Conservation (phyloP, 1,284 basidiomycete genomes). For the Rhodotorula glutinis region DNA sequence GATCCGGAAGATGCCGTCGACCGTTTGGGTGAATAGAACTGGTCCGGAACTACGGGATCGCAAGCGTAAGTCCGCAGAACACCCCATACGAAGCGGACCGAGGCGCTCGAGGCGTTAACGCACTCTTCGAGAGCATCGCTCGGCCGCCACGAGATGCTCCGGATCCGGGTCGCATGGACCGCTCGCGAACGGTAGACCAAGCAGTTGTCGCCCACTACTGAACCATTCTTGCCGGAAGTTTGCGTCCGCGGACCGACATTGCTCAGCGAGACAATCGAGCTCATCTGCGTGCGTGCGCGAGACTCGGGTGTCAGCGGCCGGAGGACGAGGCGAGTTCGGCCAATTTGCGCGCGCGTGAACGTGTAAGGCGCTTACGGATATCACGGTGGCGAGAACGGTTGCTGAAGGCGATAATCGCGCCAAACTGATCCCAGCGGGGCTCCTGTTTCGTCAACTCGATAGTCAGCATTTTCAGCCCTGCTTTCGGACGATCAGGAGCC, state of each 20-base stretch:
- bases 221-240: no score
- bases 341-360: no score
- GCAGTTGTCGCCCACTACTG: not conserved
- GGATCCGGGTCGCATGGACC: constrained; percentile 14
- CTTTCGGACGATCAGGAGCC: no score
- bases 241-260: not conserved
- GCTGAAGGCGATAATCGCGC: constrained; percentile 23
- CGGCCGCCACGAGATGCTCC: constrained; percentile 27
- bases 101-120: not conserved
- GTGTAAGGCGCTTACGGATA: not conserved
- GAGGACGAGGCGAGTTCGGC: no score
- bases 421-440: not conserved
- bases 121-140: constrained; percentile 31
- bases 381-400: constrained; percentile 19
- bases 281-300: not conserved
- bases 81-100: no score
- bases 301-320: no score
- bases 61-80: not conserved
- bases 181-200: constrained; percentile 24
- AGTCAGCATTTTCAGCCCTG: no score
- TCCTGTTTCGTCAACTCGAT: not conserved
- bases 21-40: constrained; percentile 70
- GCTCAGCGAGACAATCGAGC: constrained; percentile 17
- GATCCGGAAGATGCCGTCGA: constrained; percentile 70
- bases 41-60: constrained; percentile 61